These are phyloP conservation scores for Xylariaceae sp. DNA, from an alignment of 2,329 filamentous ascomycete genomes.

Conservation along the genomic window DNA sequence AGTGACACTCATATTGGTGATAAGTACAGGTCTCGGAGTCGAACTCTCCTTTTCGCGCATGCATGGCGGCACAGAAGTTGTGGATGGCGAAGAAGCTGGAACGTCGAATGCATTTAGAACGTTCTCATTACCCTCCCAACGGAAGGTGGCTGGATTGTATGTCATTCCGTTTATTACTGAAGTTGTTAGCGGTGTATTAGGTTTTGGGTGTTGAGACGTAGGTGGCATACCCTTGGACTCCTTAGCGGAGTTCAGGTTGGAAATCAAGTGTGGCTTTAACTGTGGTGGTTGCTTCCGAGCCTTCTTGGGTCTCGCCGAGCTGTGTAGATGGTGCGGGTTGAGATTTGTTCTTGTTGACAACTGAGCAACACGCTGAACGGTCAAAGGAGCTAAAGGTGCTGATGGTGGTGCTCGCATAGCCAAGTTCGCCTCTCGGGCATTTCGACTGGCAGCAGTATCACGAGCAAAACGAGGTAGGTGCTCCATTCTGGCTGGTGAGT, in stretches of 20 bases:
- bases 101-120: slow-evolving; percentile 77
- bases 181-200: slow-evolving; percentile 35
- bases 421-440: slow-evolving; percentile 63
- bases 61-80: slow-evolving; percentile 48
- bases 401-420: slow-evolving; percentile 61
- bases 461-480: slow-evolving; percentile 65
- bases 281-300: slow-evolving; percentile 56
- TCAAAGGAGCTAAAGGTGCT: slow-evolving; percentile 57
- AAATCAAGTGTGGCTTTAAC: slow-evolving; percentile 83
- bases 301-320: slow-evolving; percentile 57
- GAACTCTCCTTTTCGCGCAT: slow-evolving; percentile 59
- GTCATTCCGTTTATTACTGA: slow-evolving; percentile 91
- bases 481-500: slow-evolving; percentile 59
- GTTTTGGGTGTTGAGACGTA: neutral
- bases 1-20: slow-evolving; percentile 83
- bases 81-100: slow-evolving; percentile 57
- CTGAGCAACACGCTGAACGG: slow-evolving; percentile 57
- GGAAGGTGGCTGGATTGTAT: slow-evolving; percentile 84
- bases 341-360: slow-evolving; percentile 53
- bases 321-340: slow-evolving; percentile 48
- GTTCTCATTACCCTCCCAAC: slow-evolving; percentile 97
- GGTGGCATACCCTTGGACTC: slow-evolving; percentile 74
- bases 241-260: slow-evolving; percentile 74
- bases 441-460: slow-evolving; percentile 67
- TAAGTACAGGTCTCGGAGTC: slow-evolving; percentile 75